Percentiles rank a stretch among this genome's conserved stretches.
Conservation (phyloP, 306 rosid genomes). For the Ammopiptanthus mongolicus region DNA sequence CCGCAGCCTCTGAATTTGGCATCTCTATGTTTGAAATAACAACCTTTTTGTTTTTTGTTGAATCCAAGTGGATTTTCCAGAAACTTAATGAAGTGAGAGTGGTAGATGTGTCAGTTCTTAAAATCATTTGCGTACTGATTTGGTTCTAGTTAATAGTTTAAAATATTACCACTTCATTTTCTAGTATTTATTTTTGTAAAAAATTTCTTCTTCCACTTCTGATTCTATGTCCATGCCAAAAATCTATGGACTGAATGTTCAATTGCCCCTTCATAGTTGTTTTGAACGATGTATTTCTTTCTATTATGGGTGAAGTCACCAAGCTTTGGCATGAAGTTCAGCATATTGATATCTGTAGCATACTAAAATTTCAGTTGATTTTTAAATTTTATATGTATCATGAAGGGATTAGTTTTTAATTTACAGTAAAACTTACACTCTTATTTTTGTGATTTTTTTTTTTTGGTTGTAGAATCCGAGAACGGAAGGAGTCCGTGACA, state of each 20-base stretch:
- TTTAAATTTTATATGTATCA: not conserved
- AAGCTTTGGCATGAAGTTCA: not conserved
- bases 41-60: not conserved
- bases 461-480: constrained; percentile 60
- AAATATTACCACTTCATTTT: not conserved
- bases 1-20: not conserved
- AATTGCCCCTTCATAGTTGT: not conserved
- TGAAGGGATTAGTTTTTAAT: not conserved
- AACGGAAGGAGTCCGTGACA: constrained; percentile 87
- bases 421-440: not conserved
- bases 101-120: not conserved
- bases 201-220: not conserved
- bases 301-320: not conserved
- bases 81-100: not conserved
- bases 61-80: not conserved
- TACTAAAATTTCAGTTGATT: not conserved
- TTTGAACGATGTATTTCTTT: not conserved
- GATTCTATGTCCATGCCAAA: not conserved
- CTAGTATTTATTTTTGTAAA: not conserved
- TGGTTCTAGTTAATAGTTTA: not conserved
- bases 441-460: not conserved
- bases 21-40: not conserved
- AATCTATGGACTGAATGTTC: not conserved
- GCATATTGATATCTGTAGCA: not conserved
- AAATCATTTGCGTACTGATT: constrained; percentile 1